Conservation (phyloP, 257 asterid species). For the Solanum tacnaense region DNA sequence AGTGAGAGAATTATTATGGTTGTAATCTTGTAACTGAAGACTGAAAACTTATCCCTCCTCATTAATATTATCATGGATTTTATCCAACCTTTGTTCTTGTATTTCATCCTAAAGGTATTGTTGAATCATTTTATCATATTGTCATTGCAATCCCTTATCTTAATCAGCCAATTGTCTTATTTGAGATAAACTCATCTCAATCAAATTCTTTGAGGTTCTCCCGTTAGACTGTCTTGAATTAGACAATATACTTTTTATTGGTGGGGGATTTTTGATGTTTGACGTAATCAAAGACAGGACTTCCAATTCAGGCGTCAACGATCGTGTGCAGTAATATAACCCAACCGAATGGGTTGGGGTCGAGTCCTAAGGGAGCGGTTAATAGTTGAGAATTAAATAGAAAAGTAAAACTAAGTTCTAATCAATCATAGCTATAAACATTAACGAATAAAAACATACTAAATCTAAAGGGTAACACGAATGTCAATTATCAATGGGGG, state of each 20-base stretch:
- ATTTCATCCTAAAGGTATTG: slow-evolving; percentile 20
- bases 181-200: slow-evolving; percentile 24
- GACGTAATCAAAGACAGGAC: too few relatives aligned
- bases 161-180: slow-evolving; percentile 3
- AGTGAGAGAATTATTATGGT: slow-evolving; percentile 6
- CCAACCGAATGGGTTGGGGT: too few relatives aligned
- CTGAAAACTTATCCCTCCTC: slow-evolving; percentile 17
- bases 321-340: too few relatives aligned
- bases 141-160: slow-evolving; percentile 9
- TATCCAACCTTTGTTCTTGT: slow-evolving; percentile 26
- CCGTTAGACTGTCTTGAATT: neutral
- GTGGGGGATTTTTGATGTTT: slow-evolving; percentile 2
- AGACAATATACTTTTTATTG: neutral
- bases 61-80: slow-evolving; percentile 1
- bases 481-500: too few relatives aligned
- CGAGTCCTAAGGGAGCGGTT: too few relatives aligned
- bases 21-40: slow-evolving; percentile 28
- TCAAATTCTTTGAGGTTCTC: slow-evolving; percentile 10
- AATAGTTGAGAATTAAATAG: too few relatives aligned
- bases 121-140: slow-evolving; percentile 10
- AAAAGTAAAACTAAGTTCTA: too few relatives aligned
- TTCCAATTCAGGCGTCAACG: too few relatives aligned
- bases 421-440: too few relatives aligned
- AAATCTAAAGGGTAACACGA: too few relatives aligned
- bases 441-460: too few relatives aligned